Evolutionary conservation across 306 rosid genomes (phyloP).

Genomic region (Sphenostylis stenocarpa): DNA sequence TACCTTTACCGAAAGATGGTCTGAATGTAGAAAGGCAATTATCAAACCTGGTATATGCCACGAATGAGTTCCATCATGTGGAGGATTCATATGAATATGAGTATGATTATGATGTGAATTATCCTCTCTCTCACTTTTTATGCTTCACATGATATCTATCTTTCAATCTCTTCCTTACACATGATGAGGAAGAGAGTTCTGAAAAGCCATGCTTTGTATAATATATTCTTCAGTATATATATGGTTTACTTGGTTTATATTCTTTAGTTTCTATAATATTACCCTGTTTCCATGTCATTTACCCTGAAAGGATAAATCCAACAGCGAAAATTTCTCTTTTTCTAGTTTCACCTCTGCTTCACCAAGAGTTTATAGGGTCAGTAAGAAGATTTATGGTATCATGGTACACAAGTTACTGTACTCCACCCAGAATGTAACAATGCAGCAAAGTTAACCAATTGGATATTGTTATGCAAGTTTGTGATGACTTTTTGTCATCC

Average conservation of each 20-base stretch:
- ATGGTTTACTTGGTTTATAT: neutral
- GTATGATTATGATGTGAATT: slow-evolving; percentile 26
- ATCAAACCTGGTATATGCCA: neutral
- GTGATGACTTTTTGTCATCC: neutral
- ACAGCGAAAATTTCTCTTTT: neutral
- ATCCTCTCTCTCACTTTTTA: slow-evolving; percentile 33
- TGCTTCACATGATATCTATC: slow-evolving; percentile 23
- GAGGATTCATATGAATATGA: slow-evolving; percentile 26
- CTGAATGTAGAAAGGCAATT: slow-evolving; percentile 12
- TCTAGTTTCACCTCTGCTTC: neutral
- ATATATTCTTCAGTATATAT: neutral
- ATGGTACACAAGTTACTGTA: neutral
- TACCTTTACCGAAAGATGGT: slow-evolving; percentile 17
- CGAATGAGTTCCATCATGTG: slow-evolving; percentile 22
- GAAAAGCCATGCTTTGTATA: neutral
- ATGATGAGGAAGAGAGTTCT: neutral
- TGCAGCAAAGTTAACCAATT: neutral
- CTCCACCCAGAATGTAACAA: neutral
- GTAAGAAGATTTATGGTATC: neutral
- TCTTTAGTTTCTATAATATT: slow-evolving; percentile 2
- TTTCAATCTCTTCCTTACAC: neutral
- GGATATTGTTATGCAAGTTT: neutral
- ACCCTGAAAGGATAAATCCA: neutral
- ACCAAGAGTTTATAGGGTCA: neutral
- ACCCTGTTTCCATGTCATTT: neutral